These are phyloP conservation scores for Erucastrum elatum DNA, from an alignment of 345 rosid species.

Conservation along the genomic window DNA sequence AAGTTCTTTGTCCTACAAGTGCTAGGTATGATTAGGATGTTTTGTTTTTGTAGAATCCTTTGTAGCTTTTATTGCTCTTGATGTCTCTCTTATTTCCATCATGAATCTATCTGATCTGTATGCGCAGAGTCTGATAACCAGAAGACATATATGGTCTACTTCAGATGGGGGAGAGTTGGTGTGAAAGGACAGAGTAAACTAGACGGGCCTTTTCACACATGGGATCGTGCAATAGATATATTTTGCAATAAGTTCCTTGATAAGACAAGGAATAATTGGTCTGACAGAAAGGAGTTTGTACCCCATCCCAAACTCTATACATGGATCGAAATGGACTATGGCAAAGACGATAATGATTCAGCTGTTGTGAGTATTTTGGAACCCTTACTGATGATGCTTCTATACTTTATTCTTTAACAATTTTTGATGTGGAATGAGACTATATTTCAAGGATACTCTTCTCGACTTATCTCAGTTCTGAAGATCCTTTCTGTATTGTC, in stretches of 20 bases:
- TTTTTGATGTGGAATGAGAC: conserved; percentile 2
- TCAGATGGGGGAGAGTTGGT: conserved; percentile 96
- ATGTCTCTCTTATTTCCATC: not conserved
- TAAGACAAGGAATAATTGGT: conserved; percentile 71
- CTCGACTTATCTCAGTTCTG: not conserved
- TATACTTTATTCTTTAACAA: not conserved
- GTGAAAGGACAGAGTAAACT: conserved; percentile 76
- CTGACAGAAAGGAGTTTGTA: conserved; percentile 53
- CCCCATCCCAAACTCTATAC: conserved; percentile 63
- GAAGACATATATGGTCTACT: conserved; percentile 61
- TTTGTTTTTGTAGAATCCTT: not conserved
- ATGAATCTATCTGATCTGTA: not conserved
- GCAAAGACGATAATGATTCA: conserved; percentile 49
- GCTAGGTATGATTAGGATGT: conserved; percentile 45
- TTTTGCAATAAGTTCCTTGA: conserved; percentile 65
- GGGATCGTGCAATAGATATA: conserved; percentile 51
- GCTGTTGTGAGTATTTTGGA: conserved; percentile 49
- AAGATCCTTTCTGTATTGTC: not conserved
- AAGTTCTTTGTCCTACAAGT: conserved; percentile 82
- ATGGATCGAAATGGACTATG: conserved; percentile 83
- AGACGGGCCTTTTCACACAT: conserved; percentile 63
- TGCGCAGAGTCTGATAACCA: conserved; percentile 73
- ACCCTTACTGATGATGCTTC: not conserved
- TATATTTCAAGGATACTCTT: not conserved
- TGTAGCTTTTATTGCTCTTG: not conserved